Conservation (phyloP, 2,329 filamentous ascomycete genomes). For the Colletotrichum theobromicola region DNA sequence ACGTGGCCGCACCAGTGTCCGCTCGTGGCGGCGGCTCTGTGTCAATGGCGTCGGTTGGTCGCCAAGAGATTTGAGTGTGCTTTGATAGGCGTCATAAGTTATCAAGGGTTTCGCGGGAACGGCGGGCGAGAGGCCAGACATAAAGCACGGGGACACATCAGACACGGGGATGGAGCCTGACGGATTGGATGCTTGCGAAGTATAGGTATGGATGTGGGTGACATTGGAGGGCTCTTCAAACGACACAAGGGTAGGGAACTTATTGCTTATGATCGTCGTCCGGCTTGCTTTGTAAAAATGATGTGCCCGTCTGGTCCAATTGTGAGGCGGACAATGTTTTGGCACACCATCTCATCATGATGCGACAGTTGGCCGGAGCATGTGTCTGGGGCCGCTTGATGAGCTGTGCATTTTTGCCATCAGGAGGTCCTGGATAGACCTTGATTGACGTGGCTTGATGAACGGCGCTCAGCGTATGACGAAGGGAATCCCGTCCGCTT, state of each 20-base stretch:
- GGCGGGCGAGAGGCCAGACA: not conserved
- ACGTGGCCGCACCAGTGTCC: not conserved
- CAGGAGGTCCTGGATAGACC: not conserved
- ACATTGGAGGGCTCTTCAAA: not conserved
- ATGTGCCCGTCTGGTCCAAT: not conserved
- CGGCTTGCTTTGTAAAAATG: not conserved
- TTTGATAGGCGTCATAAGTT: constrained; percentile 5
- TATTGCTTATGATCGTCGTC: not conserved
- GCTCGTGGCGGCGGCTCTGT: not conserved
- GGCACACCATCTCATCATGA: constrained; percentile 12
- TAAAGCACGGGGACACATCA: not conserved
- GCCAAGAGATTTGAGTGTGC: not conserved
- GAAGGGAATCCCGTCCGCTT: constrained; percentile 1
- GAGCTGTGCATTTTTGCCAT: not conserved
- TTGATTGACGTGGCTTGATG: not conserved
- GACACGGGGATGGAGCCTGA: not conserved
- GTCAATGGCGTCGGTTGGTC: not conserved
- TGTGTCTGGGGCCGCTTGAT: not conserved
- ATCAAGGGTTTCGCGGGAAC: not conserved
- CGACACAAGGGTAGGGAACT: not conserved
- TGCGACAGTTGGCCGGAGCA: constrained; percentile 13
- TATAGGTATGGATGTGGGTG: not conserved
- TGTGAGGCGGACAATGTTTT: not conserved
- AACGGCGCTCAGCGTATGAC: not conserved
- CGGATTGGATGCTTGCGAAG: not conserved